These are phyloP conservation scores for Escovopsis sp. DNA, from an alignment of 2,329 filamentous ascomycete genomes.

Conservation along the genomic window DNA sequence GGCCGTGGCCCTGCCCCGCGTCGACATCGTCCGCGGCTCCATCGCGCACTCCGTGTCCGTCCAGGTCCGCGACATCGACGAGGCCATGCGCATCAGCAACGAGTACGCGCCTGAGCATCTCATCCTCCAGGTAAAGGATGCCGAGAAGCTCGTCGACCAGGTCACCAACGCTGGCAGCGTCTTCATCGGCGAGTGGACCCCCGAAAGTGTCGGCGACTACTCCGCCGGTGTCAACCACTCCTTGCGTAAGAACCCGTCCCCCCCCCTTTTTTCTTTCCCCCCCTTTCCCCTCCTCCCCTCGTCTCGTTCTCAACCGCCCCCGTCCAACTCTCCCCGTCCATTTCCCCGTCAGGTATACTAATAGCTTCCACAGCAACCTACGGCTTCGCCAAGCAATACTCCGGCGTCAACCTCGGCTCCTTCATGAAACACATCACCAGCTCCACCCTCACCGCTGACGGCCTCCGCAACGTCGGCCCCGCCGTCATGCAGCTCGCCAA, in stretches of 20 bases:
- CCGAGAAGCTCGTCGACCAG: constrained; percentile 55
- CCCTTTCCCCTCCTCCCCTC: not conserved
- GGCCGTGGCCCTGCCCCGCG: constrained; percentile 71
- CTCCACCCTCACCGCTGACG: constrained; percentile 74
- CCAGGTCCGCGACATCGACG: constrained; percentile 50
- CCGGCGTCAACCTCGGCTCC: constrained; percentile 86
- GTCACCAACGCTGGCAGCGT: constrained; percentile 93
- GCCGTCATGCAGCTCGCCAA: constrained; percentile 92
- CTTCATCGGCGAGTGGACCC: constrained; percentile 91
- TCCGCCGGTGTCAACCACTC: constrained; percentile 97
- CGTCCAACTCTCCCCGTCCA: not conserved
- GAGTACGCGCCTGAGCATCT: constrained; percentile 92
- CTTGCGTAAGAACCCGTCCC: constrained; percentile 54
- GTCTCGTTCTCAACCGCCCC: too few relatives aligned
- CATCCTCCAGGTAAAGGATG: constrained; percentile 74
- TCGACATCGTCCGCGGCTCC: constrained; percentile 81
- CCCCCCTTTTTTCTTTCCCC: not conserved
- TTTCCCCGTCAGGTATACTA: constrained; percentile 1
- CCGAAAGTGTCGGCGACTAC: constrained; percentile 95
- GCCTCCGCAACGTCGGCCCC: constrained; percentile 66
- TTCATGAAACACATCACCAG: constrained; percentile 98
- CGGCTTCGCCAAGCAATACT: constrained; percentile 96
- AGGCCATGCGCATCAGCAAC: constrained; percentile 75
- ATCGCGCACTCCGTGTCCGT: constrained; percentile 89
- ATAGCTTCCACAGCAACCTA: constrained; percentile 56